Conservation (phyloP, 1,139 yeast species). For the Nakaseomyces nivariensis region DNA sequence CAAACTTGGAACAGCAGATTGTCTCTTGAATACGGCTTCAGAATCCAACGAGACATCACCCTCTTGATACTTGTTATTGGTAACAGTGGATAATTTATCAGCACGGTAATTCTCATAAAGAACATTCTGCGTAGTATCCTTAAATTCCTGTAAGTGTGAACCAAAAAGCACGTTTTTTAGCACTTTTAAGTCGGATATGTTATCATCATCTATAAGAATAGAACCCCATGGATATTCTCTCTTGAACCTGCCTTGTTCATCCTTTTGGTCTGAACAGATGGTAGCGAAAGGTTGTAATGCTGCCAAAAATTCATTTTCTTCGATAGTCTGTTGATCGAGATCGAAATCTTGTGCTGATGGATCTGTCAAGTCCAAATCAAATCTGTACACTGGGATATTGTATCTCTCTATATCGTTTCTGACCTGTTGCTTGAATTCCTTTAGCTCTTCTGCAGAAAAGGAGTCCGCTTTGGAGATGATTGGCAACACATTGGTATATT, state of each 20-base stretch:
- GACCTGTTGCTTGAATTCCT: slow-evolving; percentile 42
- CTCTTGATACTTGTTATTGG: slow-evolving; percentile 7
- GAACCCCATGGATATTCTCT: slow-evolving; percentile 75
- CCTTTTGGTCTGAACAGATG: slow-evolving; percentile 51
- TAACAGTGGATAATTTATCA: slow-evolving; percentile 45
- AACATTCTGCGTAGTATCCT: slow-evolving; percentile 72
- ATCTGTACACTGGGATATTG: slow-evolving; percentile 64
- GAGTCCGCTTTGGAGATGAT: slow-evolving; percentile 63
- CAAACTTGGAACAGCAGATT: slow-evolving; percentile 29
- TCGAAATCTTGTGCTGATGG: slow-evolving; percentile 34
- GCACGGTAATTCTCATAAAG: slow-evolving; percentile 73
- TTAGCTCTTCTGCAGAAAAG: slow-evolving; percentile 50
- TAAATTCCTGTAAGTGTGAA: slow-evolving; percentile 68
- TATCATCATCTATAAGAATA: slow-evolving; percentile 42
- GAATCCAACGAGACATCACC: slow-evolving; percentile 5
- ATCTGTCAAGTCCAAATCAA: slow-evolving; percentile 37
- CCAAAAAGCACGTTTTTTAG: slow-evolving; percentile 63
- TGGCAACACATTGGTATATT: slow-evolving; percentile 64
- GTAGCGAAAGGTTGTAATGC: slow-evolving; percentile 63
- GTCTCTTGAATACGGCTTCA: slow-evolving; percentile 15
- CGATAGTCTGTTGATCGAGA: slow-evolving; percentile 57
- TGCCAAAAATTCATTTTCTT: slow-evolving; percentile 54
- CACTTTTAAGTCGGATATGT: slow-evolving; percentile 50
- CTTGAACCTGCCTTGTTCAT: slow-evolving; percentile 43
- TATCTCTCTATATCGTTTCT: slow-evolving; percentile 51